Percentiles rank a stretch among this genome's conserved stretches.
phyloP scores from a whole-genome alignment of 1,139 yeast species.

The Tardiomyces blankii region DNA sequence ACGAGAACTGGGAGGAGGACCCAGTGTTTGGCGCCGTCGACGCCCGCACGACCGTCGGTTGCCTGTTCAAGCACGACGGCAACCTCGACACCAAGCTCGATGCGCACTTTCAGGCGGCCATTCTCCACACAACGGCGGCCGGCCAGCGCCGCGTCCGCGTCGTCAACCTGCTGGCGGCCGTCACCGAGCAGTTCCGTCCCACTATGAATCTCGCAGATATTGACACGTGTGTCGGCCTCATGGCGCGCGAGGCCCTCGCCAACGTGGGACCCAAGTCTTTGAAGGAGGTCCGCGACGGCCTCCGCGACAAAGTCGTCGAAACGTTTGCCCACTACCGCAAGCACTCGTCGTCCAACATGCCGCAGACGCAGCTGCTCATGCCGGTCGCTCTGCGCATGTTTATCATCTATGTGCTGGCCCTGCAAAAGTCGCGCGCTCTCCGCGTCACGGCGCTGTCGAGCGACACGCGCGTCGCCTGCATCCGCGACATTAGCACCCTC shows the following conservation, averaged over 20 bases:
- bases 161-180: constrained; percentile 71
- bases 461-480: constrained; percentile 47
- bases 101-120: constrained; percentile 86
- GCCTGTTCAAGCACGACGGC: constrained; percentile 69
- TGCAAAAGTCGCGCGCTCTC: constrained; percentile 58
- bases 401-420: constrained; percentile 55
- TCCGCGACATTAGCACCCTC: constrained; percentile 42
- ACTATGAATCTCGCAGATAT: constrained; percentile 79
- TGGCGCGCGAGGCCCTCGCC: constrained; percentile 58
- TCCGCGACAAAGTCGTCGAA: constrained; percentile 56
- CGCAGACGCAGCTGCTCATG: constrained; percentile 59
- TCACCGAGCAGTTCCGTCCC: constrained; percentile 60
- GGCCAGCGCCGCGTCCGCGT: constrained; percentile 82
- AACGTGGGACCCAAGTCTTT: constrained; percentile 46
- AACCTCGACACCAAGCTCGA: constrained; percentile 60
- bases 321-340: constrained; percentile 68
- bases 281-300: constrained; percentile 48
- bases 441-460: constrained; percentile 31
- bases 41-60: constrained; percentile 57
- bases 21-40: constrained; percentile 63
- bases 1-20: constrained; percentile 32
- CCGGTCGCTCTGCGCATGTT: constrained; percentile 74
- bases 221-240: constrained; percentile 63
- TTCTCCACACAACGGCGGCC: constrained; percentile 64
- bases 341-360: constrained; percentile 33